Base-by-base conservation (phyloP, 805 yeast species). In the Cyberlindnera mississippiensis region DNA sequence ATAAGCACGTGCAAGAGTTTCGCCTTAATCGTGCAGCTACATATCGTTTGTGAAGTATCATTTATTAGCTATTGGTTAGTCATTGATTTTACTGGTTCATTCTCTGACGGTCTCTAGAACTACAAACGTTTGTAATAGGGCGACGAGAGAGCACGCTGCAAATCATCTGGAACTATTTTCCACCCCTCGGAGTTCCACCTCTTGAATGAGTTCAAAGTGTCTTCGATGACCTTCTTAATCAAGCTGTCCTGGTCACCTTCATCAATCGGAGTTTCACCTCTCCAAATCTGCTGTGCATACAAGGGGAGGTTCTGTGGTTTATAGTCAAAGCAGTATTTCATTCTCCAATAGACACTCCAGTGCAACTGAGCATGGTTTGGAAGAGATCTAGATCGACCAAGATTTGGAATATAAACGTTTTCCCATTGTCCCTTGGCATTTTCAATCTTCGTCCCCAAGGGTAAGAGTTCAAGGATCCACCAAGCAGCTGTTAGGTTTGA, bases 381-480 rank as follows among this genome's bases (percentile, higher is more conserved):
- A 4, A 81, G 60, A 32, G 62, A 62, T 45, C 87, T 63, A 4
- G 56, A 42, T 12, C 75, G 62, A 2, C 87, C 87, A 3, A 78
- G 51, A 52, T 82, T 80, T 1, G 87, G 87, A 12, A 62, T 52
- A 50, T 68, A 75, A 5, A 63, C 59, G 36, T 69, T 65, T 42
- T 60, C 62, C 83, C 85, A 79, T 50, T 67, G 63, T 2, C 78
- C 78, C 4, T 64, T 52, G 5, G 50, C 46, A 50, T 73, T 65
- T 50, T 78, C 80, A 32, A 71, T 57, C 48, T 73, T 71, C 22
- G 71, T 66, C 0, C 79, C 79, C 34, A 80, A 52, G 2, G 88
- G 87, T n/a, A 82, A 45, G 13, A 75, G 58, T 49, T 82, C 89
- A 11, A 78, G 55, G 3, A 72, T 3, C 86, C 86, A 81, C 87